Percentiles rank a stretch among this genome's conserved stretches.
phyloP scores from a whole-genome alignment of 768 basidiomycete genomes.

The Suillus luteus region DNA sequence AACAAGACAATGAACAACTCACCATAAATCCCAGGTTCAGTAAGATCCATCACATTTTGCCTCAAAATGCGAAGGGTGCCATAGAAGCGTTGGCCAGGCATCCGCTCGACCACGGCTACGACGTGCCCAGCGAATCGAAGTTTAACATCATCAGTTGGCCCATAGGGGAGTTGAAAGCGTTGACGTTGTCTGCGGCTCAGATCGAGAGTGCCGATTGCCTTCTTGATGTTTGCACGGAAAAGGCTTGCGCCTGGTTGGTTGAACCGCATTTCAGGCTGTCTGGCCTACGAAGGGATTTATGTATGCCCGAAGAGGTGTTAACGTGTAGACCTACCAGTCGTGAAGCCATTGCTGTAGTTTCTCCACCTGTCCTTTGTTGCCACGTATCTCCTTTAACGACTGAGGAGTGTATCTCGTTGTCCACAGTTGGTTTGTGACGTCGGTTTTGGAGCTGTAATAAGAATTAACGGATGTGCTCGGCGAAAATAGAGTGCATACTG shows the following conservation, averaged over 20 bases:
- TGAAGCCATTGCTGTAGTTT: constrained; percentile 85
- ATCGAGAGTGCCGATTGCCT: constrained; percentile 65
- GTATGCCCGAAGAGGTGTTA: background rate
- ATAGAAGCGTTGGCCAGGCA: constrained; percentile 98
- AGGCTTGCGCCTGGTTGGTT: constrained; percentile 77
- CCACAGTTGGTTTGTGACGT: constrained; percentile 78
- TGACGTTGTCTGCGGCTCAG: constrained; percentile 61
- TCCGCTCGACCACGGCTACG: constrained; percentile 98
- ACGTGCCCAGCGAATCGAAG: constrained; percentile 99
- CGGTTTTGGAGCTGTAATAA: constrained; percentile 34
- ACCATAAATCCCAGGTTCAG: constrained; percentile 76
- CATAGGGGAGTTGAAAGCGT: too few relatives aligned
- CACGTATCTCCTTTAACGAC: constrained; percentile 86
- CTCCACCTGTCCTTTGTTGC: constrained; percentile 91
- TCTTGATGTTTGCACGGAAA: constrained; percentile 75
- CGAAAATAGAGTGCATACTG: background rate
- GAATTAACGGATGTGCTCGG: background rate
- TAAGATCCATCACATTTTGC: too few relatives aligned
- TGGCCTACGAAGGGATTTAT: constrained; percentile 51
- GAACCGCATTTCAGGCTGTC: constrained; percentile 68
- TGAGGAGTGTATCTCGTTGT: constrained; percentile 94
- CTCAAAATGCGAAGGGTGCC: constrained; percentile 94
- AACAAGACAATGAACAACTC: constrained; percentile 25
- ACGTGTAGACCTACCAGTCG: constrained; percentile 68
- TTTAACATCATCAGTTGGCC: constrained; percentile 97